A percentile compares a stretch with the other conserved stretches of the same genome.
Evolutionary conservation across 495 filamentous ascomycete genomes (phyloP).

Genomic region (Xylona heveae): DNA sequence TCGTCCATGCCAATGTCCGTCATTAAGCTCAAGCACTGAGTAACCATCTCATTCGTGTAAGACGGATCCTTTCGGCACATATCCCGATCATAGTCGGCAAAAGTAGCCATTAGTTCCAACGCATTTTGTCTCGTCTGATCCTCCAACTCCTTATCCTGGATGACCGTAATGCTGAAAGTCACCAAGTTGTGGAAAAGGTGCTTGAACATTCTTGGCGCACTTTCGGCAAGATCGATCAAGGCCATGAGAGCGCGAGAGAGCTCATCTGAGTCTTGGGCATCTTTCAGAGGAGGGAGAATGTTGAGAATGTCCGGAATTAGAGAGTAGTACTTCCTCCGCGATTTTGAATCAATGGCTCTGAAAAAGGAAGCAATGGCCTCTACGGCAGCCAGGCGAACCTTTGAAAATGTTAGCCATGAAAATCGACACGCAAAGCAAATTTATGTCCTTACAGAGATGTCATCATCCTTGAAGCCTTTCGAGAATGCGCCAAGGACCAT

Average conservation of each 20-base stretch:
- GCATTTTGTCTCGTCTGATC: conserved; percentile 87
- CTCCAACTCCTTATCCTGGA: conserved; percentile 85
- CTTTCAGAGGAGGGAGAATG: conserved; percentile 81
- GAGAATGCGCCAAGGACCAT: conserved; percentile 67
- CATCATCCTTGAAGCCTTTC: conserved; percentile 77
- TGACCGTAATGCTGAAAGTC: conserved; percentile 73
- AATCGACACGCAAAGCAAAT: not conserved
- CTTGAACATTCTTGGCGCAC: conserved; percentile 92
- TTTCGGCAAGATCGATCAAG: conserved; percentile 82
- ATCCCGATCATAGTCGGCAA: conserved; percentile 78
- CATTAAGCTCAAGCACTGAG: conserved; percentile 95
- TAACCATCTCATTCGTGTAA: conserved; percentile 93
- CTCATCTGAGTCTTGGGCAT: conserved; percentile 67
- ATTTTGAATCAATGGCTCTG: conserved; percentile 67
- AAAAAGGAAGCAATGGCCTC: conserved; percentile 95
- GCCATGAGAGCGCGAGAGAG: conserved; percentile 75
- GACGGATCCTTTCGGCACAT: conserved; percentile 87
- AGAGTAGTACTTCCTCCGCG: conserved; percentile 64
- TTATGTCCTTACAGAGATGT: conserved; percentile 39
- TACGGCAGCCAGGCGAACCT: conserved; percentile 84
- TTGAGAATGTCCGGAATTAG: conserved; percentile 80
- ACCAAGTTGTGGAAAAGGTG: conserved; percentile 74
- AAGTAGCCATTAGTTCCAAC: conserved; percentile 92
- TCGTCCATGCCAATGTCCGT: conserved; percentile 95
- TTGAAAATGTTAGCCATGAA: conserved; percentile 6